Conservation (phyloP, 495 filamentous ascomycete species). For the Penicillium arizonense region DNA sequence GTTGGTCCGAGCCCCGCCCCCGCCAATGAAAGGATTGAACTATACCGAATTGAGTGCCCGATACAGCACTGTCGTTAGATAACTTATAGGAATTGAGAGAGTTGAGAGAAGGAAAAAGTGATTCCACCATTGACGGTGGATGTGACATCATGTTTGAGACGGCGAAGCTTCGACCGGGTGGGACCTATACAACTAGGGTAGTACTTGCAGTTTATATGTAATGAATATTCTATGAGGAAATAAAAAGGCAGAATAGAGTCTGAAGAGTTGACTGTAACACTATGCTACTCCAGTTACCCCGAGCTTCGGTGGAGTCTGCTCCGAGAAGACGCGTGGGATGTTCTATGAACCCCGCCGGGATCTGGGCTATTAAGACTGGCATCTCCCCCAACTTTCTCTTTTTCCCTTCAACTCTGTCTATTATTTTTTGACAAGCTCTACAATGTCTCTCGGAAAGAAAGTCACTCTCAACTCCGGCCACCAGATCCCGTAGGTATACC, state of each 20-base stretch:
- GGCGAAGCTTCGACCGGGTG: background rate
- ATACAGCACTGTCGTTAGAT: too few species aligned
- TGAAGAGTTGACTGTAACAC: background rate
- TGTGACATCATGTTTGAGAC: background rate
- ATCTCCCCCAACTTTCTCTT: background rate
- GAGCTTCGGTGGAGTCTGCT: constrained; percentile 23
- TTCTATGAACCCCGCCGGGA: constrained; percentile 11
- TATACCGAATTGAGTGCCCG: background rate
- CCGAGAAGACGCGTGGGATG: constrained; percentile 19
- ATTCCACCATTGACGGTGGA: background rate
- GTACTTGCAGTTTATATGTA: background rate
- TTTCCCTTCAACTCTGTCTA: constrained; percentile 1
- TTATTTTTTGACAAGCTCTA: constrained; percentile 12
- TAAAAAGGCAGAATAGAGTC: too few species aligned
- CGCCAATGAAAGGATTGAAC: background rate
- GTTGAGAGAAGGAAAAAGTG: background rate
- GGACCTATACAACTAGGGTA: background rate
- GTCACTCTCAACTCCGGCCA: constrained; percentile 43
- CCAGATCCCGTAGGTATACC: constrained; percentile 40
- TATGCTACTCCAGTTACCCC: constrained; percentile 1
- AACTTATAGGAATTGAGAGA: background rate
- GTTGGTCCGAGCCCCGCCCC: background rate
- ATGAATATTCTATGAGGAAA: too few species aligned
- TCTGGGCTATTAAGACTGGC: constrained; percentile 8
- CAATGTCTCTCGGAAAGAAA: constrained; percentile 49